A percentile compares a stretch with the other conserved stretches of the same genome.
phyloP scores from a whole-genome alignment of 225 moss, liverwort and hornwort genomes.

The Pseudoscleropodium purum region DNA sequence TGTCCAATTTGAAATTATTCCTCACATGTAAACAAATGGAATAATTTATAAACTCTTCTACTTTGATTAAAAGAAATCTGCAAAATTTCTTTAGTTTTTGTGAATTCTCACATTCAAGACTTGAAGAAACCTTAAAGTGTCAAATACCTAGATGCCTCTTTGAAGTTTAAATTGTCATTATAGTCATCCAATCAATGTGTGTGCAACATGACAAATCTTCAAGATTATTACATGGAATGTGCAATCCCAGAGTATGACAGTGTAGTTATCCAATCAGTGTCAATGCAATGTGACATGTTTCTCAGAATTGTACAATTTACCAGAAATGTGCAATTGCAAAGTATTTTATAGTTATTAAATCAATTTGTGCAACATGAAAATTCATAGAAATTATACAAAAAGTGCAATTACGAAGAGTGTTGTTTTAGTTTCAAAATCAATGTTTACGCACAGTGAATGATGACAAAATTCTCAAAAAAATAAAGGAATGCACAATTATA shows the following conservation, averaged over 20 bases:
- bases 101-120: background rate
- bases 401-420: background rate
- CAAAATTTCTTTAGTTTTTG: background rate
- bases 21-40: background rate
- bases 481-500: background rate
- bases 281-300: background rate
- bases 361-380: background rate
- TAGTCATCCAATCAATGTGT: background rate
- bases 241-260: too few relatives aligned
- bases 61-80: background rate
- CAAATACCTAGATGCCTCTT: background rate
- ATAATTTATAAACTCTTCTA: background rate
- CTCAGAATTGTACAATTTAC: background rate
- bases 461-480: background rate
- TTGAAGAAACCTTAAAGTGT: background rate
- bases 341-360: background rate
- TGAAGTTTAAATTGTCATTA: background rate
- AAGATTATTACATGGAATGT: too few relatives aligned
- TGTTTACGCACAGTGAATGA: too few relatives aligned
- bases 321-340: background rate
- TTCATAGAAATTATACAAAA: background rate
- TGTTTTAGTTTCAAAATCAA: background rate
- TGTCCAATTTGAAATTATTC: background rate
- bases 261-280: background rate
- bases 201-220: background rate